These are phyloP conservation scores for Pseudogymnoascus pannorum DNA, from an alignment of 2,329 filamentous ascomycete species.

Conservation along the genomic window DNA sequence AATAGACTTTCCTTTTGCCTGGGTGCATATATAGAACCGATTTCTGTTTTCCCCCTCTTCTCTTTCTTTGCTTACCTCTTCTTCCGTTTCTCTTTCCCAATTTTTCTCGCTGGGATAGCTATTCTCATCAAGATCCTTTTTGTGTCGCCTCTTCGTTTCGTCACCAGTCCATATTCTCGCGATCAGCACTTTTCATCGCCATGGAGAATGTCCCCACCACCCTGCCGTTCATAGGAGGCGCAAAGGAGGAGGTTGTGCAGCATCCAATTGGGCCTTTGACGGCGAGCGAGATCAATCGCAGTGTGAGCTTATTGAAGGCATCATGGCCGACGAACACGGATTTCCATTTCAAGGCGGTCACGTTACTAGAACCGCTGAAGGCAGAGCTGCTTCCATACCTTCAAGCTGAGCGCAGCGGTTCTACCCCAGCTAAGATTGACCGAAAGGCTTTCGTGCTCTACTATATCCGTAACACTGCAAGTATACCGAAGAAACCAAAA, in stretches of 20 bases:
- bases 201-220: not conserved
- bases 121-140: not conserved
- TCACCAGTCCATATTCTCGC: not conserved
- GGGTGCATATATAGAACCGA: not conserved
- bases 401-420: conserved; percentile 39
- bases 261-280: conserved; percentile 56
- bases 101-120: not conserved
- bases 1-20: conserved; percentile 3
- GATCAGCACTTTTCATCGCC: not conserved
- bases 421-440: conserved; percentile 35
- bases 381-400: conserved; percentile 43
- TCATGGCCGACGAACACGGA: conserved; percentile 49
- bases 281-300: conserved; percentile 47
- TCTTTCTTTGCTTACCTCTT: not conserved
- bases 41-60: not conserved
- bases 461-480: conserved; percentile 52
- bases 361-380: conserved; percentile 51
- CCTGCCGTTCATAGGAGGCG: conserved; percentile 11
- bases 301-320: conserved; percentile 41
- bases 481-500: conserved; percentile 18
- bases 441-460: conserved; percentile 50
- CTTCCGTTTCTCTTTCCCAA: not conserved
- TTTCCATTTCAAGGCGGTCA: conserved; percentile 56
- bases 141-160: not conserved
- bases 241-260: conserved; percentile 19